phyloP scores from a whole-genome alignment of 2,329 filamentous ascomycete species.

The Phaeophleospora eucalypticola region DNA sequence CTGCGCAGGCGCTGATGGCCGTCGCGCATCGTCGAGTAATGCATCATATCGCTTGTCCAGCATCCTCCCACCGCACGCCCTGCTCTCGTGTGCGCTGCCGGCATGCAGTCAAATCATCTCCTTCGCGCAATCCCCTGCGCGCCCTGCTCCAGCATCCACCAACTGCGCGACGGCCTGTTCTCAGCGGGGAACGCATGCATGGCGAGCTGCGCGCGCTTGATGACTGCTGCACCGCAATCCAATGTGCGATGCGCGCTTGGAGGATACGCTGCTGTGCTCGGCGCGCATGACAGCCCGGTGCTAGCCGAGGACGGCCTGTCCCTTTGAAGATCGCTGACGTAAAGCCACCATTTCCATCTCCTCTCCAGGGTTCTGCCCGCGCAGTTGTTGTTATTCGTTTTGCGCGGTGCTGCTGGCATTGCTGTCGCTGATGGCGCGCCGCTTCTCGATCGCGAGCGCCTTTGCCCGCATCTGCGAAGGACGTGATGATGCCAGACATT shows the following conservation, averaged over 20 bases:
- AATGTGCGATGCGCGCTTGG: no score
- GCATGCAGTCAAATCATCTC: neutral
- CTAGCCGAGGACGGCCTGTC: constrained; percentile 3
- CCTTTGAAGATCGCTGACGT: constrained; percentile 8
- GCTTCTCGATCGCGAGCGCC: neutral
- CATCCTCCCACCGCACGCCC: neutral
- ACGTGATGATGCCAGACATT: neutral
- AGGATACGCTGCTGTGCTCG: neutral
- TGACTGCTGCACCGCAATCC: no score
- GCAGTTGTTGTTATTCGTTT: no score
- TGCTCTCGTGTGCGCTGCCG: neutral
- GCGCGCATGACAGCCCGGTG: constrained; percentile 5
- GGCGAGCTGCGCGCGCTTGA: no score
- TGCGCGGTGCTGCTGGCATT: neutral
- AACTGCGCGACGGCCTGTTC: neutral
- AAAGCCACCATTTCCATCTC: constrained; percentile 1
- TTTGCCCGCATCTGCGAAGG: no score
- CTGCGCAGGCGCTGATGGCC: no score
- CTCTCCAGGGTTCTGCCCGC: no score
- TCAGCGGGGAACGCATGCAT: neutral
- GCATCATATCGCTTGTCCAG: neutral
- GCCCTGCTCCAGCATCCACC: neutral
- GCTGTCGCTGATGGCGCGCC: no score
- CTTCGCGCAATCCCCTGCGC: neutral
- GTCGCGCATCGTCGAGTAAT: no score